Evolutionary conservation across 306 rosid species (phyloP).

Genomic region (Canavalia ensiformis): DNA sequence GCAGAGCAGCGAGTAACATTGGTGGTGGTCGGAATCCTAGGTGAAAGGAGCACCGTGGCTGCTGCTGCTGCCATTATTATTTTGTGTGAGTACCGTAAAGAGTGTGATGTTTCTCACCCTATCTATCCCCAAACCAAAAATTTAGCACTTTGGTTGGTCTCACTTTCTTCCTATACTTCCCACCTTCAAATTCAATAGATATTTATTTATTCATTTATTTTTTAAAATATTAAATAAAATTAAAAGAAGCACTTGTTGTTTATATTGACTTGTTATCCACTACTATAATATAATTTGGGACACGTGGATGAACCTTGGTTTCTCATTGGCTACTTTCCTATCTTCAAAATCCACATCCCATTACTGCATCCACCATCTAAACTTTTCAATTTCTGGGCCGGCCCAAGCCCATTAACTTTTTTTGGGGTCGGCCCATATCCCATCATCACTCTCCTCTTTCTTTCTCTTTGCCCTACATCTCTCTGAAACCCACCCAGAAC

Average conservation of each 20-base stretch:
- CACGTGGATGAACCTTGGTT: slow-evolving; percentile 58
- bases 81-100: slow-evolving; percentile 10
- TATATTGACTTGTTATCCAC: slow-evolving; percentile 55
- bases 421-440: not conserved
- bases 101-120: slow-evolving; percentile 6
- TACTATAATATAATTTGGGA: not conserved
- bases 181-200: not conserved
- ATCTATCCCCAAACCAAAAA: slow-evolving; percentile 26
- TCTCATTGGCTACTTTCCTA: slow-evolving; percentile 74
- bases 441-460: not conserved
- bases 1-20: slow-evolving; percentile 68
- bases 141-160: slow-evolving; percentile 16
- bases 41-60: slow-evolving; percentile 66
- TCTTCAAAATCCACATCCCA: slow-evolving; percentile 59
- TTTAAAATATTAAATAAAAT: not conserved
- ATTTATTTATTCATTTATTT: not conserved
- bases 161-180: slow-evolving; percentile 23
- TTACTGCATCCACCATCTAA: not conserved
- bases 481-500: not conserved
- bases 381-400: not conserved
- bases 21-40: slow-evolving; percentile 54
- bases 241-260: not conserved
- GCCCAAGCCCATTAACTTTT: slow-evolving; percentile 8
- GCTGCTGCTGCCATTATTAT: slow-evolving; percentile 55
- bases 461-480: slow-evolving; percentile 3